Base-by-base conservation (phyloP, 257 asterid genomes). In the Jacaranda copaia region DNA sequence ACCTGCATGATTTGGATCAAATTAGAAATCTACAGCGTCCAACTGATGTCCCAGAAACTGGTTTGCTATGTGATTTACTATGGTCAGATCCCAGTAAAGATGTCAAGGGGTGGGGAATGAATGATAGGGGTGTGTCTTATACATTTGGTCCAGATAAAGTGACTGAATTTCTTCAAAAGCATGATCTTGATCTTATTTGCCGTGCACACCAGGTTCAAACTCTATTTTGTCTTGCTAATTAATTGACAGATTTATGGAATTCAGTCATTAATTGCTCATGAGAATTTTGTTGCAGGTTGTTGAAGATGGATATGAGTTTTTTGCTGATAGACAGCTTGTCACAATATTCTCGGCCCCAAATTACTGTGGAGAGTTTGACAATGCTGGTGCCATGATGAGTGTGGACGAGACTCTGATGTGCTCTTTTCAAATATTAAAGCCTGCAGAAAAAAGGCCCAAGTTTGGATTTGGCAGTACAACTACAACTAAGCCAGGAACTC, bases 361-460 rank as follows among this genome's bases (percentile, higher is more conserved):
- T 81, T 91, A 91, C 73, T 91, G 97, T 48, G 94, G 97, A 39
- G 93, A 89, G 77, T 89, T 91, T 70, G 93, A 89, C 83, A 91
- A 91, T 85, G 97, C 93, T 59, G 97, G 97, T 59, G 93, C 93
- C 32, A 84, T 92, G 94, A 92, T 92, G 97, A 89, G 96, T 25
- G 96, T 92, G 67, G 96, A 92, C 7, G 94, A 89, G 76, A 83
- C 89, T 20, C 77, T 92, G 84, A 92, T 88, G 96, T 92, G 97
- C 83, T 89, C 96, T 75, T 92, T 92, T 77, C 97, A 92, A 77
- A 92, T 92, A 70, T 69, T 92, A 72, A 92, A 92, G 83, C 92
- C 94, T 3, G 85, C 94, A 0, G 97, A 92, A 35, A 89, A 86
- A 89, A 88, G 88, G 84, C 86, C 91, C 45, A 88, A 84, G 80